These are phyloP conservation scores for Croton setiger DNA, from an alignment of 441 rosid species.

Conservation along the genomic window DNA sequence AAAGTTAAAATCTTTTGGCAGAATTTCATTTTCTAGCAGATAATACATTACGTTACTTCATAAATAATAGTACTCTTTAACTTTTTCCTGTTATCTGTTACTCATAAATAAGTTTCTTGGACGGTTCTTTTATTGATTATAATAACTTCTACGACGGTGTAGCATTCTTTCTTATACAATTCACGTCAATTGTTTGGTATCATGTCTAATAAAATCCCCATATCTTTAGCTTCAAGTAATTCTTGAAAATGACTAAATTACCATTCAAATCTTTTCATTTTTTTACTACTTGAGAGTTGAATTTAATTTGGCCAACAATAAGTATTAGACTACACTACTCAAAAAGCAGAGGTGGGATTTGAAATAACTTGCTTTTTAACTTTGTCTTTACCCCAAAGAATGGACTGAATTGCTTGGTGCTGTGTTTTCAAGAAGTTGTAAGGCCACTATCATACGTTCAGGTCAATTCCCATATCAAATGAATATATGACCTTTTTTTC, in stretches of 20 bases:
- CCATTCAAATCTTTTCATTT: background rate
- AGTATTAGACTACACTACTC: slow-evolving; percentile 4
- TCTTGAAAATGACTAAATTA: slow-evolving; percentile 9
- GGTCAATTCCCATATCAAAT: slow-evolving; percentile 33
- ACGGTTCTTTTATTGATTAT: background rate
- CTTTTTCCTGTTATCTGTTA: background rate
- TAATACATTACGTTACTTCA: background rate
- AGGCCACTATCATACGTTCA: slow-evolving; percentile 40
- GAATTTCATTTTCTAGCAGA: background rate
- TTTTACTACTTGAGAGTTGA: slow-evolving; percentile 11
- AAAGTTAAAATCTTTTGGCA: background rate
- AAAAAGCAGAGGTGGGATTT: slow-evolving; percentile 12
- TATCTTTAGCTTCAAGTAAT: slow-evolving; percentile 34
- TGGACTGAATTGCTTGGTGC: slow-evolving; percentile 9
- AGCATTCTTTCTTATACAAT: slow-evolving; percentile 4
- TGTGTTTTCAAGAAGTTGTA: slow-evolving; percentile 36
- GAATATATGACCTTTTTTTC: slow-evolving; percentile 12
- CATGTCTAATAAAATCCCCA: slow-evolving; percentile 31
- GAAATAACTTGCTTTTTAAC: slow-evolving; percentile 15
- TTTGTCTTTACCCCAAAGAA: slow-evolving; percentile 63
- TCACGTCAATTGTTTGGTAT: slow-evolving; percentile 30
- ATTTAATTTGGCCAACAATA: slow-evolving; percentile 2
- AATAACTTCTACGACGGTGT: background rate
- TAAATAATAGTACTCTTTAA: no score
- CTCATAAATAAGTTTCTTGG: background rate